phyloP scores from a whole-genome alignment of 495 filamentous ascomycete species.

The Hyaloscypha bicolor region DNA sequence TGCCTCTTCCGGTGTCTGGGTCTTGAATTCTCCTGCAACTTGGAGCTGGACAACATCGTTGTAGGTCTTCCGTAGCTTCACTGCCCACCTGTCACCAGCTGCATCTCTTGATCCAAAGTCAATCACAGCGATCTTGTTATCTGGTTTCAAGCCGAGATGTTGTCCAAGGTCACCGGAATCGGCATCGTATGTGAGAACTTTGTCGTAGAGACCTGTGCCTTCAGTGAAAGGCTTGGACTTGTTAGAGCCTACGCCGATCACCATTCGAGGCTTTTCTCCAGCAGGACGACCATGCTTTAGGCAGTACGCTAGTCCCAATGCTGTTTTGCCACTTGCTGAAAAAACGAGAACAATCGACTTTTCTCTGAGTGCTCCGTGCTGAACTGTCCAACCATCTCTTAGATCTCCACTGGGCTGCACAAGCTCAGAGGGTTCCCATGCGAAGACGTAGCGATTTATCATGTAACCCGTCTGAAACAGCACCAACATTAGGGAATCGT shows the following conservation, averaged over 20 bases:
- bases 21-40: constrained; percentile 41
- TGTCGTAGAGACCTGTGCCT: constrained; percentile 40
- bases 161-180: constrained; percentile 27
- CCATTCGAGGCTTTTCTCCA: constrained; percentile 28
- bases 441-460: constrained; percentile 51
- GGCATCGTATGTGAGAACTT: constrained; percentile 37
- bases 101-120: constrained; percentile 54
- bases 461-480: constrained; percentile 51
- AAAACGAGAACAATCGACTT: constrained; percentile 46
- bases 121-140: constrained; percentile 48
- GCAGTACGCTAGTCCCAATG: constrained; percentile 43
- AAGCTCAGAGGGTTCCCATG: constrained; percentile 32
- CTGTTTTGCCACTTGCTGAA: constrained; percentile 54
- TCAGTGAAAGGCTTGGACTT: constrained; percentile 36
- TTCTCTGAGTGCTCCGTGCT: constrained; percentile 43
- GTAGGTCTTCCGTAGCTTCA: constrained; percentile 32
- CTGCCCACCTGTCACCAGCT: constrained; percentile 40
- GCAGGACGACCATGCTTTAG: constrained; percentile 32
- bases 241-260: constrained; percentile 43
- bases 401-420: constrained; percentile 42
- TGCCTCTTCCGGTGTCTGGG: constrained; percentile 19
- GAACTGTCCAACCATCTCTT: constrained; percentile 39
- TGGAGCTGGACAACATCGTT: constrained; percentile 38
- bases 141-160: constrained; percentile 29
- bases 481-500: constrained; percentile 44